Conservation (phyloP, 2,329 filamentous ascomycete genomes). For the Diplodia intermedia region DNA sequence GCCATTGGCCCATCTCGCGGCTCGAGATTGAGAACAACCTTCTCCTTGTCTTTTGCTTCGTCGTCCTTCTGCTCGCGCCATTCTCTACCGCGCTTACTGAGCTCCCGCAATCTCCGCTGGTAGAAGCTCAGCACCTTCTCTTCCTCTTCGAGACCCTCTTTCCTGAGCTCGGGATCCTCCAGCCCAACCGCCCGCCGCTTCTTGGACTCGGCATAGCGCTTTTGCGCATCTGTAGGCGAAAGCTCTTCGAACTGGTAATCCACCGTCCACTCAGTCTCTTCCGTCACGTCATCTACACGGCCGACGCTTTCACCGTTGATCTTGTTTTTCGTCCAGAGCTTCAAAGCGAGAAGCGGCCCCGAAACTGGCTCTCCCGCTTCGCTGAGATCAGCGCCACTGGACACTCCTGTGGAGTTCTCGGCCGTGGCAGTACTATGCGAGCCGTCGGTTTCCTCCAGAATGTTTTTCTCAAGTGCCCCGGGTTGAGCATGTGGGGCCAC, state of each 20-base stretch:
- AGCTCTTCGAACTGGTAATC: constrained; percentile 63
- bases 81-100: constrained; percentile 63
- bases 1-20: neutral
- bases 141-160: constrained; percentile 48
- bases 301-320: constrained; percentile 70
- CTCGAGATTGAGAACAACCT: constrained; percentile 12
- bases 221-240: neutral
- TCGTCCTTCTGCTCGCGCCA: constrained; percentile 65
- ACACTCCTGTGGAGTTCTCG: neutral
- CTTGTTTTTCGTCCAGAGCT: constrained; percentile 73
- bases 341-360: constrained; percentile 64
- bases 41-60: constrained; percentile 32
- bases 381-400: neutral
- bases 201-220: constrained; percentile 48
- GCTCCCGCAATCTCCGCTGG: constrained; percentile 49
- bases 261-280: constrained; percentile 69
- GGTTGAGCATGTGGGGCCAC: constrained; percentile 24
- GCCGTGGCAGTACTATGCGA: neutral
- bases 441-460: neutral
- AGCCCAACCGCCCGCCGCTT: constrained; percentile 44
- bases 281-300: constrained; percentile 62
- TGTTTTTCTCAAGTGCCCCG: constrained; percentile 30
- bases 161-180: constrained; percentile 8
- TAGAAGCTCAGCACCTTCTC: constrained; percentile 52
- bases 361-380: neutral